Evolutionary conservation across 2,329 filamentous ascomycete species (phyloP).

Genomic region (Arthrobotrys sinensis): DNA sequence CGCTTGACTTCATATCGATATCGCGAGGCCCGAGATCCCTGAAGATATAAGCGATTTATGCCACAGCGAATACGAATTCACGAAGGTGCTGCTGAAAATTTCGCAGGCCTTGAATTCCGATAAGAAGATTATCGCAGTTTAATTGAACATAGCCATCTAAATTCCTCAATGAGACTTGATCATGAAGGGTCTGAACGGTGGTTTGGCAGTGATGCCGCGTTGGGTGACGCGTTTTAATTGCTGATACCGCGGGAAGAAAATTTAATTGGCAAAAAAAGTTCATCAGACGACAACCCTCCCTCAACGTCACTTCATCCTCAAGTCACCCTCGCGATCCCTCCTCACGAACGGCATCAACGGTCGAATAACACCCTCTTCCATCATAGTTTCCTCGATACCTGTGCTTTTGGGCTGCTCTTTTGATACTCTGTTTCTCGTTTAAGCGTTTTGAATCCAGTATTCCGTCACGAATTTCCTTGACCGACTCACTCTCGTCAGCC

Average conservation of each 20-base stretch:
- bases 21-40: slow-evolving; percentile 29
- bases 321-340: slow-evolving; percentile 40
- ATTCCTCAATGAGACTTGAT: neutral
- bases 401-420: slow-evolving; percentile 5
- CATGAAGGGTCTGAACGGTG: slow-evolving; percentile 9
- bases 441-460: slow-evolving; percentile 39
- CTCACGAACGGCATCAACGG: slow-evolving; percentile 8
- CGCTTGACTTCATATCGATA: slow-evolving; percentile 23
- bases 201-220: slow-evolving; percentile 36
- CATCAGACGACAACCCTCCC: slow-evolving; percentile 50
- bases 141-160: neutral
- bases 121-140: slow-evolving; percentile 5
- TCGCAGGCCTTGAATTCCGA: slow-evolving; percentile 10
- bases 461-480: slow-evolving; percentile 55
- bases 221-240: slow-evolving; percentile 54
- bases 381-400: slow-evolving; percentile 9
- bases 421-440: slow-evolving; percentile 26
- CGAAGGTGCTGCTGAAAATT: neutral
- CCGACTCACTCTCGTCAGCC: slow-evolving; percentile 36
- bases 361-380: slow-evolving; percentile 7
- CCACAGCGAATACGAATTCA: slow-evolving; percentile 21
- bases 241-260: slow-evolving; percentile 21
- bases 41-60: slow-evolving; percentile 28
- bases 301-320: slow-evolving; percentile 41
- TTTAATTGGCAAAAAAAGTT: slow-evolving; percentile 32